Percentiles rank a stretch among this genome's conserved stretches.
These are phyloP conservation scores for Pythium aquatile DNA, from an alignment of 352 stramenopile genomes.

Conservation along the genomic window DNA sequence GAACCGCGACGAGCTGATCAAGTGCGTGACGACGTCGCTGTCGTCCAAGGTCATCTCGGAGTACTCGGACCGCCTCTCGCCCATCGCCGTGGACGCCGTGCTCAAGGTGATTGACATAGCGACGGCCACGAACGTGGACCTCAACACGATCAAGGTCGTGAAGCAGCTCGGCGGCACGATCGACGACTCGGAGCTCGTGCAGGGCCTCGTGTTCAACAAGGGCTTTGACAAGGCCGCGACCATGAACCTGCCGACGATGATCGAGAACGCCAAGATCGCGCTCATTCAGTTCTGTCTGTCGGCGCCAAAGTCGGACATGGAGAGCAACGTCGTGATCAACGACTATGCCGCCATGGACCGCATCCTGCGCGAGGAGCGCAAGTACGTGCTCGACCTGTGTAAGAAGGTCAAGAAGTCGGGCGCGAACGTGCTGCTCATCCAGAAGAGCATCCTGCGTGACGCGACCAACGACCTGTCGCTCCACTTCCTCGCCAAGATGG, in stretches of 20 bases:
- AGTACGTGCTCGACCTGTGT: constrained; percentile 97
- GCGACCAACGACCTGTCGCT: constrained; percentile 99
- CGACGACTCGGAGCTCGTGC: constrained; percentile 98
- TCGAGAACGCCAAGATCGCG: constrained; percentile 99
- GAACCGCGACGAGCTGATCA: constrained; percentile 95
- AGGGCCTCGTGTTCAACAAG: constrained; percentile 98
- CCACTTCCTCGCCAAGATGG: constrained; percentile 99
- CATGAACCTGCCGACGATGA: constrained; percentile 49
- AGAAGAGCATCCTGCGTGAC: constrained; percentile 99
- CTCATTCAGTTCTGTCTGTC: constrained; percentile 99
- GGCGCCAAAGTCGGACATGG: constrained; percentile 99
- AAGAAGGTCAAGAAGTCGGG: constrained; percentile 99
- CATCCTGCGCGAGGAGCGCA: constrained; percentile 98
- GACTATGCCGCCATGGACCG: constrained; percentile 99
- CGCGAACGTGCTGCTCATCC: constrained; percentile 99
- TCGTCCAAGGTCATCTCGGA: constrained; percentile 97
- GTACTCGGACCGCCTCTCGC: constrained; percentile 96
- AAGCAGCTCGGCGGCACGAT: constrained; percentile 98
- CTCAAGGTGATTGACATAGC: constrained; percentile 94
- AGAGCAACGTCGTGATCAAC: constrained; percentile 99
- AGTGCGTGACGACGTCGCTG: constrained; percentile 98
- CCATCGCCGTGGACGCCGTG: constrained; percentile 98
- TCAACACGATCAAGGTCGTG: constrained; percentile 98
- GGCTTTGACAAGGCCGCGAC: constrained; percentile 84
- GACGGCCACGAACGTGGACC: constrained; percentile 95